A percentile compares a stretch with the other conserved stretches of the same genome.
phyloP scores from a whole-genome alignment of 306 rosid genomes.

The Mimosa bimucronata region DNA sequence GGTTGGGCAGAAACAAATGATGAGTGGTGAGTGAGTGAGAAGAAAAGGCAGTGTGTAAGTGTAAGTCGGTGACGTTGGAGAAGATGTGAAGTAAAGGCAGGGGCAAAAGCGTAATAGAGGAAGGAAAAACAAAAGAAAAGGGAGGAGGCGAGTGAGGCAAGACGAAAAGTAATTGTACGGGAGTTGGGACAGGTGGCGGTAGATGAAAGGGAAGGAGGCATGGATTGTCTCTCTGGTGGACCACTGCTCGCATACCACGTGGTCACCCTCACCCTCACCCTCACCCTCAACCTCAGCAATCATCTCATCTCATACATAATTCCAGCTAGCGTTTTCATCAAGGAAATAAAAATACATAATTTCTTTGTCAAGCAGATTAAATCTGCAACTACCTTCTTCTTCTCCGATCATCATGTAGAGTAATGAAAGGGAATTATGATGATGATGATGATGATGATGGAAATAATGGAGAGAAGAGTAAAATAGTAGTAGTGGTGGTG shows the following conservation, averaged over 20 bases:
- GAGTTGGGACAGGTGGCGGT: neutral
- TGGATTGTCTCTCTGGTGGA: neutral
- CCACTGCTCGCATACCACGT: constrained; percentile 13
- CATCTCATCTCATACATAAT: too few species aligned
- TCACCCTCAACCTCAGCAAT: too few species aligned
- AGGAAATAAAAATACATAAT: too few species aligned
- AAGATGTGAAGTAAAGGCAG: neutral
- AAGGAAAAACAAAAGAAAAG: neutral
- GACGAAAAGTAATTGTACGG: constrained; percentile 12
- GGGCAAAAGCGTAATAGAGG: neutral
- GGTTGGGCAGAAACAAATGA: neutral
- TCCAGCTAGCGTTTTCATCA: constrained; percentile 1
- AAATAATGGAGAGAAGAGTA: too few species aligned
- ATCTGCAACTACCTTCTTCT: neutral
- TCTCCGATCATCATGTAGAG: constrained; percentile 6
- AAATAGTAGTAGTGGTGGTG: too few species aligned
- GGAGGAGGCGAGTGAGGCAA: neutral
- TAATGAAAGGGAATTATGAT: too few species aligned
- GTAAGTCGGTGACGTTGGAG: neutral
- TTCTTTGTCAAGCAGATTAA: neutral
- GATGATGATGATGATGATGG: too few species aligned
- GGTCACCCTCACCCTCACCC: too few species aligned
- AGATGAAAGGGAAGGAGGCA: neutral
- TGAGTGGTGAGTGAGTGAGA: neutral
- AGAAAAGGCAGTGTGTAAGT: neutral